Evolutionary conservation across 78 protist species (phyloP).

Genomic region (Dictyostelium brefeldianum): DNA sequence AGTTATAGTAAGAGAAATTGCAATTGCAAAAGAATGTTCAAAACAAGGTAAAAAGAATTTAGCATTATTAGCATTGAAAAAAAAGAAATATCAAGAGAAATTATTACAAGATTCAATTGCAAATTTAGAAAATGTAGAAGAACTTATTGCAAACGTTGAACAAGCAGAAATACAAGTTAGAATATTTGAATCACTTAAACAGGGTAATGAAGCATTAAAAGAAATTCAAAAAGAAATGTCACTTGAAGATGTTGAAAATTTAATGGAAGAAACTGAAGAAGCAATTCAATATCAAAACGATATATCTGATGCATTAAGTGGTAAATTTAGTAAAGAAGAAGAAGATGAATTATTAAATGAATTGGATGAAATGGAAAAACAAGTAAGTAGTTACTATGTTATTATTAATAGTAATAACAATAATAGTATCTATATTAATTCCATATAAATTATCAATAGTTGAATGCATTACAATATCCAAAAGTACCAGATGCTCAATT

Average conservation of each 20-base stretch:
- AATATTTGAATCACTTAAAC: constrained; percentile 82
- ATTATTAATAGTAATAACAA: background rate
- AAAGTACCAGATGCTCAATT: constrained; percentile 45
- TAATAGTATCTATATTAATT: background rate
- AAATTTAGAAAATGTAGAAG: constrained; percentile 79
- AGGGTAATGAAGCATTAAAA: constrained; percentile 84
- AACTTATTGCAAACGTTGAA: constrained; percentile 87
- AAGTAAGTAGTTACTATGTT: background rate
- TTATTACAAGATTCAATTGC: constrained; percentile 70
- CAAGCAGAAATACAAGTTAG: constrained; percentile 80
- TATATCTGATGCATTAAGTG: constrained; percentile 69
- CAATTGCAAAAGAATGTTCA: constrained; percentile 82
- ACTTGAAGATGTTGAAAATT: constrained; percentile 87
- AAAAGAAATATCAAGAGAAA: constrained; percentile 84
- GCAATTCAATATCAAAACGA: constrained; percentile 90
- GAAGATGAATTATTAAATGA: constrained; percentile 76
- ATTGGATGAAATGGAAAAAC: constrained; percentile 70
- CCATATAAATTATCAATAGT: background rate
- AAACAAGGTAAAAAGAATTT: constrained; percentile 58
- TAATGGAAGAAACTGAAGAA: constrained; percentile 92
- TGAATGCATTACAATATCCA: constrained; percentile 31
- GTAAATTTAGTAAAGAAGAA: constrained; percentile 76
- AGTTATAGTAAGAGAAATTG: constrained; percentile 76
- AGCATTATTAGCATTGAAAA: constrained; percentile 85
- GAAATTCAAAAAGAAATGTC: constrained; percentile 87